phyloP scores from a whole-genome alignment of 495 filamentous ascomycete species.

The Talaromyces ruber region DNA sequence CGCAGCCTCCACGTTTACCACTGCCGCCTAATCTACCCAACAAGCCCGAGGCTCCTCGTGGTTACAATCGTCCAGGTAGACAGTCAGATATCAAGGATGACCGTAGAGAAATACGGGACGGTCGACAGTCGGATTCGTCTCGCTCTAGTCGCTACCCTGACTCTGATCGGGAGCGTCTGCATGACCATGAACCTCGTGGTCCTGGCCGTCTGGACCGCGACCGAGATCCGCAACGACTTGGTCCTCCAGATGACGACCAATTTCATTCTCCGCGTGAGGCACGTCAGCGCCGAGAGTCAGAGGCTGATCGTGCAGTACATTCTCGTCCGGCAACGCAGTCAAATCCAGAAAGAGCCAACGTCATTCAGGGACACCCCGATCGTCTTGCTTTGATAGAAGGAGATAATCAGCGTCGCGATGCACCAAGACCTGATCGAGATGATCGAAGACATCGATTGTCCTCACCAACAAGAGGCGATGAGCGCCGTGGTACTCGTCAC shows the following conservation, averaged over 20 bases:
- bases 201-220: slow-evolving; percentile 13
- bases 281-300: slow-evolving; percentile 19
- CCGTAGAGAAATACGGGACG: slow-evolving; percentile 31
- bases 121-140: slow-evolving; percentile 27
- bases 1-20: slow-evolving; percentile 15
- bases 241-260: slow-evolving; percentile 29
- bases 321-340: slow-evolving; percentile 16
- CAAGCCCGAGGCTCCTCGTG: slow-evolving; percentile 12
- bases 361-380: slow-evolving; percentile 28
- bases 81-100: slow-evolving; percentile 32
- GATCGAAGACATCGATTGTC: slow-evolving; percentile 23
- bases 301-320: slow-evolving; percentile 28
- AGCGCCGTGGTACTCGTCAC: slow-evolving; percentile 21
- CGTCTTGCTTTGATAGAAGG: slow-evolving; percentile 11
- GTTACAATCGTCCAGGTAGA: slow-evolving; percentile 22
- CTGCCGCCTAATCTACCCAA: slow-evolving; percentile 23
- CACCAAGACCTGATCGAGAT: slow-evolving; percentile 25
- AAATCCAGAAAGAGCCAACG: slow-evolving; percentile 26
- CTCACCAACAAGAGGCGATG: slow-evolving; percentile 25
- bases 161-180: slow-evolving; percentile 25
- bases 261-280: slow-evolving; percentile 32
- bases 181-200: slow-evolving; percentile 21
- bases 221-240: slow-evolving; percentile 8
- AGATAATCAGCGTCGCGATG: slow-evolving; percentile 26
- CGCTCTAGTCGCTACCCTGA: slow-evolving; percentile 28